Evolutionary conservation across 495 filamentous ascomycete species (phyloP), one percentile per base, ranked within the genome.

Genomic region (Penicillium canescens): DNA sequence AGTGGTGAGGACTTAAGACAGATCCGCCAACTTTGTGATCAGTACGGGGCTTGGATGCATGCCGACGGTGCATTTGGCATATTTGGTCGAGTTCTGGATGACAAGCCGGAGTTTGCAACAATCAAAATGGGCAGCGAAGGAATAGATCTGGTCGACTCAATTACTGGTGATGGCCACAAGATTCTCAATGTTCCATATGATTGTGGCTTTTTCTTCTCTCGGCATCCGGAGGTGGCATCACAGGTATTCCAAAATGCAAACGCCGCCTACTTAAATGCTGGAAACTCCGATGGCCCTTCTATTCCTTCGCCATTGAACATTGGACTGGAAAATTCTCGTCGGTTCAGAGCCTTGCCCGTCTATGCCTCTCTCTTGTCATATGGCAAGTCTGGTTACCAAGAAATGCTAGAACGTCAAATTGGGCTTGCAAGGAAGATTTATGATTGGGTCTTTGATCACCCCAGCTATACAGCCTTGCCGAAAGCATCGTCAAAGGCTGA

Each of bases 151-250:
- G 91, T 86, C 2, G 91, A 98, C 64, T 95, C 90, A 33, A 88
- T 98, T 33, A 82, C 88, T 0, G 87, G 87, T 0, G 93, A 98
- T 60, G 89, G 80, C 2, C 93, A 98, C 66, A 96, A 97, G 63
- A 71, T 96, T 6, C 78, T 98, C n/a, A 97, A 97, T 57, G 91
- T 96, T 75, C 92, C 93, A 4, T 98, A 98, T 55, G 93, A 98
- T 67, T 92, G 84, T 57, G 93, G 93, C 12, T 89, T 96, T 68
- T 96, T 95, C 78, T 79, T 96, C 56, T 86, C 82, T 57, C 84
- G 85, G 8, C 75, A 88, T 47, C 71, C 79, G 1, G 59, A 73
- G 4, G 66, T 85, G 26, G 77, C 85, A 0, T 68, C 69, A 10
- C 69, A 82, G 4, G 88, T 91, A 2, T 96, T 94, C 69, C 76